Evolutionary conservation across 2,329 filamentous ascomycete genomes (phyloP).

Genomic region (Dothistroma septosporum): DNA sequence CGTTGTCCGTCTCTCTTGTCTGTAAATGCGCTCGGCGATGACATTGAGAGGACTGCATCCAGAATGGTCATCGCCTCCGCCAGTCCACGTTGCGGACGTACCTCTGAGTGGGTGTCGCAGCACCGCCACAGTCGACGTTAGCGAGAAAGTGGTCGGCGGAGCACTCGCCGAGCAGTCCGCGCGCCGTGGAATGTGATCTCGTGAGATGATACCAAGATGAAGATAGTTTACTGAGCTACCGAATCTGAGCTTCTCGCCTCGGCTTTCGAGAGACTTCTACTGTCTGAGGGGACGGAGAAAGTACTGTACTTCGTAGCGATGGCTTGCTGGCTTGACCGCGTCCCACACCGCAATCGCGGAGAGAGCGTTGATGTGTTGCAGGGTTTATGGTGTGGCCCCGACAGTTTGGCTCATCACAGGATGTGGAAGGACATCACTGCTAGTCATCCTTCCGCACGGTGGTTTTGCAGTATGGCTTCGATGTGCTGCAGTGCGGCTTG

Average conservation of each 20-base stretch:
- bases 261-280: background rate
- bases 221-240: background rate
- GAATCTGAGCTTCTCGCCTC: background rate
- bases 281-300: background rate
- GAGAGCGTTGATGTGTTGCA: background rate
- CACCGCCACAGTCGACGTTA: background rate
- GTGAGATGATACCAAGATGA: background rate
- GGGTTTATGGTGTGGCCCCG: background rate
- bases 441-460: background rate
- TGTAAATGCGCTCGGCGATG: background rate
- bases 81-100: background rate
- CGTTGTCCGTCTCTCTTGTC: background rate
- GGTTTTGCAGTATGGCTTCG: background rate
- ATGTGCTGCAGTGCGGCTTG: background rate
- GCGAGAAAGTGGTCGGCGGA: background rate
- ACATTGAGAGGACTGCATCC: background rate
- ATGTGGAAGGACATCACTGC: background rate
- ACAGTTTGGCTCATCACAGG: background rate
- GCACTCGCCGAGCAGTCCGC: background rate
- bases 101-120: background rate
- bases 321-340: background rate
- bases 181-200: background rate
- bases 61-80: background rate
- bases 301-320: background rate
- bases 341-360: background rate